A percentile compares a stretch with the other conserved stretches of the same genome.
Conservation (phyloP, 1,139 yeast species). For the Scheffersomyces parashehatae region DNA sequence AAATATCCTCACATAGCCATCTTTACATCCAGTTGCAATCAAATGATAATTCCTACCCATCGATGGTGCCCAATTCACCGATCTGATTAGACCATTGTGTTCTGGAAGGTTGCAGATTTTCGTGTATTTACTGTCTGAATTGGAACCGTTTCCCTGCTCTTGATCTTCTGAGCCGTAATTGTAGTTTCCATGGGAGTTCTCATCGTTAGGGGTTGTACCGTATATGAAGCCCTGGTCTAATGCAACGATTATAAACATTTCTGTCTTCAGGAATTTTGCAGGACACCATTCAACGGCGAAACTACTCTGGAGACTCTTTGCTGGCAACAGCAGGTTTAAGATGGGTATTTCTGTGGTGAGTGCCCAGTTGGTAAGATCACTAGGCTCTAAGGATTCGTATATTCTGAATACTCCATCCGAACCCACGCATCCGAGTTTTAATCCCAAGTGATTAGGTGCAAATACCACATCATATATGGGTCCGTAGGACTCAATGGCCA, state of each 20-base stretch:
- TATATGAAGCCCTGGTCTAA: conserved; percentile 84
- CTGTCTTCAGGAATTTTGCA: conserved; percentile 70
- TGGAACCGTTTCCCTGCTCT: conserved; percentile 10
- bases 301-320: conserved; percentile 81
- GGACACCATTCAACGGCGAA: conserved; percentile 94
- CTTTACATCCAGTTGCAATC: conserved; percentile 94
- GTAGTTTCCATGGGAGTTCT: conserved; percentile 29
- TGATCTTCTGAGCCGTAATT: conserved; percentile 7
- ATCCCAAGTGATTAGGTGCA: conserved; percentile 84
- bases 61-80: conserved; percentile 96
- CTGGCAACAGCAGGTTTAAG: conserved; percentile 63
- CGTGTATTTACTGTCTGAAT: conserved; percentile 23
- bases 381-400: conserved; percentile 88
- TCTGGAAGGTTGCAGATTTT: conserved; percentile 58
- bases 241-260: conserved; percentile 82
- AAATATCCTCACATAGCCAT: conserved; percentile 86
- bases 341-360: conserved; percentile 70
- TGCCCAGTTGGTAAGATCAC: conserved; percentile 81
- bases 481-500: conserved; percentile 79
- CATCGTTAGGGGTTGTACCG: conserved; percentile 36
- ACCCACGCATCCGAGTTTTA: conserved; percentile 84
- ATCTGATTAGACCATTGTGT: conserved; percentile 83
- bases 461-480: conserved; percentile 88
- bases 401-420: conserved; percentile 85
- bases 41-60: conserved; percentile 89